Percentiles rank a stretch among this genome's conserved stretches.
Conservation (phyloP, 768 basidiomycete genomes). For the Dioszegia crocea region DNA sequence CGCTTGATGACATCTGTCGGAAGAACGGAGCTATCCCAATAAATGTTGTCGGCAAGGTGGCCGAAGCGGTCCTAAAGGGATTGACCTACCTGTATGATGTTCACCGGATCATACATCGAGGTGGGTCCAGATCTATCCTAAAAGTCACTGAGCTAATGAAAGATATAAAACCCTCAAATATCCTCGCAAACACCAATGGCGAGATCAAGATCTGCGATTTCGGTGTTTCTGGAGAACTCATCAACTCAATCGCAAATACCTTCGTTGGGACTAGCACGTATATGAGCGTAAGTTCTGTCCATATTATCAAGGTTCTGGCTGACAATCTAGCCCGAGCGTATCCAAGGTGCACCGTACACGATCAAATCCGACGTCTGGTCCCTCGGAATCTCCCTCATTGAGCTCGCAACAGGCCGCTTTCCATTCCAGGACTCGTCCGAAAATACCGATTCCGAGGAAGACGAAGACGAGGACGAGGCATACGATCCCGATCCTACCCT, state of each 20-base stretch:
- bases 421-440: slow-evolving; percentile 64
- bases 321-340: slow-evolving; percentile 79
- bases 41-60: slow-evolving; percentile 85
- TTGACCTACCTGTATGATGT: slow-evolving; percentile 94
- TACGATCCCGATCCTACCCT: slow-evolving; percentile 39
- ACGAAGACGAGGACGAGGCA: slow-evolving; percentile 6
- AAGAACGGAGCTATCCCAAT: slow-evolving; percentile 89
- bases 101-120: slow-evolving; percentile 87
- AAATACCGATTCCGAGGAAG: slow-evolving; percentile 8
- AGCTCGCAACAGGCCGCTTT: slow-evolving; percentile 93
- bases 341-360: slow-evolving; percentile 96
- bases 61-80: slow-evolving; percentile 90
- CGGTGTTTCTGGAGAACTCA: slow-evolving; percentile 96
- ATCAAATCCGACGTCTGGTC: slow-evolving; percentile 99
- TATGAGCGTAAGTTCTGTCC: slow-evolving; percentile 73
- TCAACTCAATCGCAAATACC: slow-evolving; percentile 97
- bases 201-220: slow-evolving; percentile 99
- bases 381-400: slow-evolving; percentile 91
- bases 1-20: slow-evolving; percentile 92
- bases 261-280: slow-evolving; percentile 99
- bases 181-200: slow-evolving; percentile 86
- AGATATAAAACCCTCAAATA: slow-evolving; percentile 99
- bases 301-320: neutral
- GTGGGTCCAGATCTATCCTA: slow-evolving; percentile 55
- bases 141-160: slow-evolving; percentile 5